Base-by-base conservation (phyloP, 1,284 basidiomycete genomes). In the Trametes polyzona region DNA sequence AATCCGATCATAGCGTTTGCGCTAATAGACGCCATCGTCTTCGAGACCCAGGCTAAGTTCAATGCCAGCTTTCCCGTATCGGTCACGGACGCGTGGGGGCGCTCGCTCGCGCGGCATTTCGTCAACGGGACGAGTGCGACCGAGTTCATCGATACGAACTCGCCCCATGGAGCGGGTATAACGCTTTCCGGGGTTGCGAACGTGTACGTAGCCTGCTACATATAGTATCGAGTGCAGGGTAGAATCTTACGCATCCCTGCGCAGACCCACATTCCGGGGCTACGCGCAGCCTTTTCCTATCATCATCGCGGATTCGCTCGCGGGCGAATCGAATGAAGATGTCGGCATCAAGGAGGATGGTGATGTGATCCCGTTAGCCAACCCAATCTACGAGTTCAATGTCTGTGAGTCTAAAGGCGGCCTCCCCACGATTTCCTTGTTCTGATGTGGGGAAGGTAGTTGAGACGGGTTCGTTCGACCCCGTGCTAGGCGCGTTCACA, bases 391-490 rank as follows among this genome's bases (percentile, higher is more conserved):
- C 26, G 80, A 82, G 58, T 74, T 79, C 63, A 81, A 75, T 36
- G 64, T 74, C 39, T 80, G 79, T 80, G 40, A 69, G 76, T 72
- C 21, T 9, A 19, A 19, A 19, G n/a, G 10, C n/a, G 5, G 11
- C 40, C n/a, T n/a, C n/a, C n/a, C n/a, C n/a, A n/a, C n/a, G n/a
- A n/a, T n/a, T n/a, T n/a, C n/a, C n/a, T n/a, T n/a, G 16, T 21
- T n/a, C n/a, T n/a, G n/a, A n/a, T 37, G 16, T n/a, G n/a, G n/a
- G n/a, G n/a, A n/a, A n/a, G n/a, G 0, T 32, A 79, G 76, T 66
- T 50, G 78, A 80, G 61, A 71, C 71, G 52, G 77, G 78, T 0
- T 80, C 78, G 3, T 82, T 69, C 58, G 81, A 82, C 53, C 76
- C 78, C 21, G 69, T 70, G 46, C 67, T 82, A 1, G 73, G 74